Evolutionary conservation across 78 protist genomes (phyloP), one percentile per base, ranked within the genome.

Genomic region (Pigoraptor vietnamica): DNA sequence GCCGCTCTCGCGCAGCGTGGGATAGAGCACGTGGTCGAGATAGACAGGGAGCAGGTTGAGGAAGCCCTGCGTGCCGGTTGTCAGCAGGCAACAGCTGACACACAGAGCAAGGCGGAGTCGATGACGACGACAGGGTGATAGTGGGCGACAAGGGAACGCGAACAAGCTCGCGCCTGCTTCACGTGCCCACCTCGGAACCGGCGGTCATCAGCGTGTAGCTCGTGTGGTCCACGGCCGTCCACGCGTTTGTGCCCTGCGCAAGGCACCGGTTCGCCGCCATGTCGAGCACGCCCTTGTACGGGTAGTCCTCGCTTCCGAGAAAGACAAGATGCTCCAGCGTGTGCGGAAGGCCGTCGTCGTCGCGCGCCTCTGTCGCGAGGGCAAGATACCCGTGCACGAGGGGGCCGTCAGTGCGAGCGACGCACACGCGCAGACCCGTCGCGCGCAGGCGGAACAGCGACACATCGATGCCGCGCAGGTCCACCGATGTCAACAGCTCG

Each of bases 1-100:
- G 90, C 91, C 92, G 33, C 33, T 23, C 84, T 81, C 97, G 0
- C 98, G 94, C 40, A 97, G 39, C 10, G 96, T 93, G 23, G 99
- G 97, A 92, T 91, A 92, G 29, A 97, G 89, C 38, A 97, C 86
- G 94, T 97, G 99, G 91, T 97, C 99, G 9, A 96, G 83, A 87
- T 90, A 97, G 40, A 97, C 86, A 37, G 98, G 97, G 34, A 97
- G 89, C 39, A 94, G 35, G 39, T 40, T 40, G n/a, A 97, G 94
- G 90, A 95, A 93, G 29, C 99, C 99, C 37, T 96, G 94, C 24
- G 87, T 19, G 33, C 96, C 97, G n/a, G n/a, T n/a, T 23, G 95
- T 95, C 89, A 1, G n/a, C 86, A 35, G 37, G 79, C 39, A 0
- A 2, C n/a, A n/a, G n/a, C n/a, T 21, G 40, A 36, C 33, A 84